Base-by-base conservation (phyloP, 208 protist species). In the Trypanosoma brucei region DNA sequence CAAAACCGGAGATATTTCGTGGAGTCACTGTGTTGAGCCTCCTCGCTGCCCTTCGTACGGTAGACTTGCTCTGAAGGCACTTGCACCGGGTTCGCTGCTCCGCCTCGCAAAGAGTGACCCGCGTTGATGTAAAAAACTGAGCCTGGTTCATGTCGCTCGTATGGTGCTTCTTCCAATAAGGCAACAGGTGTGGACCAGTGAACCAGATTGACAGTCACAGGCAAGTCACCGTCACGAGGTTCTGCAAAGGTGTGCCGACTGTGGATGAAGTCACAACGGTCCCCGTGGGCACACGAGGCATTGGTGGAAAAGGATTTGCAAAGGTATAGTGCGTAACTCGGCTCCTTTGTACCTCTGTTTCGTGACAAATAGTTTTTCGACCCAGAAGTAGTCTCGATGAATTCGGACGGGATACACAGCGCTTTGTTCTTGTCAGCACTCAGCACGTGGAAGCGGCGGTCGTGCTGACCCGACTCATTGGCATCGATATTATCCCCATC, bases 221-320 rank as follows among this genome's bases (percentile, higher is more conserved):
- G 63, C 13, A 55, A 61, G 38, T 62, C 48, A 14, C 46, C 37
- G n/a, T 54, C 52, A 5, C 70, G 57, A 13, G 46, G 60, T 50
- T 63, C 67, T 22, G 38, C 35, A 39, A 63, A 39, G 33, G 76
- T 60, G 46, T 76, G 70, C 7, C 67, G 56, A 65, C 83, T 84
- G 68, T 89, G 83, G 54, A 89, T 89, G 55, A 85, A 89, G 54
- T 85, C 83, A 46, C 83, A 89, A 9, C 67, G 62, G 2, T 55
- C 4, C 31, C 79, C 74, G 67, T 86, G 79, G 22, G 72, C 51
- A 59, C 83, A 89, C 55, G 56, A 72, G 2, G 55, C 58, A 34
- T 70, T 68, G 37, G 60, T 70, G 38, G 68, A 79, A 63, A 71
- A 86, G 37, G 65, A 70, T 50, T 80, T 82, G 72, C 83, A 89